phyloP scores from a whole-genome alignment of 495 filamentous ascomycete species.

The Daldinia childiae region DNA sequence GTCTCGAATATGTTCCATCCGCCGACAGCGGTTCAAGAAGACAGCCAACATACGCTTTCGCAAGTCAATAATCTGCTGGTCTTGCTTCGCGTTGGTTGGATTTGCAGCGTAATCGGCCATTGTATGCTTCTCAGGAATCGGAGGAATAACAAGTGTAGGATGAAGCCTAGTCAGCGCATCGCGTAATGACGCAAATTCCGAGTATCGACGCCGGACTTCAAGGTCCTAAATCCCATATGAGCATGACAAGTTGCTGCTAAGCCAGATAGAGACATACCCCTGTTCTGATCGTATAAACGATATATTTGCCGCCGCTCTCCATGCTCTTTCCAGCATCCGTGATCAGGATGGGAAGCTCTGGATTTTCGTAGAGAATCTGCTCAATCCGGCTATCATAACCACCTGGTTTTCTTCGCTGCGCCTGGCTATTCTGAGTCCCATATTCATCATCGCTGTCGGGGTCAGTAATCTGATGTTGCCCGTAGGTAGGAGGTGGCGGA shows the following conservation, averaged over 20 bases:
- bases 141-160: conserved; percentile 92
- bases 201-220: conserved; percentile 93
- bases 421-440: conserved; percentile 65
- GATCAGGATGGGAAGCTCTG: conserved; percentile 86
- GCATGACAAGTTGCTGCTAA: conserved; percentile 26
- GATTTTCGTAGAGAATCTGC: conserved; percentile 95
- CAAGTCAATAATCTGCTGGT: conserved; percentile 93
- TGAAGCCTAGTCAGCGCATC: conserved; percentile 89
- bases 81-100: conserved; percentile 96
- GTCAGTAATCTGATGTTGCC: conserved; percentile 44
- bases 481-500: conserved; percentile 43
- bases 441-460: conserved; percentile 60
- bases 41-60: conserved; percentile 95
- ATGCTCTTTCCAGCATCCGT: conserved; percentile 93
- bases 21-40: conserved; percentile 90
- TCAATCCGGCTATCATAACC: conserved; percentile 95
- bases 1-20: conserved; percentile 91
- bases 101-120: conserved; percentile 99
- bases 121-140: conserved; percentile 97
- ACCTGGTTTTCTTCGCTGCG: conserved; percentile 74
- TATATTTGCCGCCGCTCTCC: conserved; percentile 87
- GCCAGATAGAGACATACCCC: conserved; percentile 67
- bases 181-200: conserved; percentile 93
- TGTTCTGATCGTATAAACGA: conserved; percentile 96
- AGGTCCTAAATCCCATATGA: conserved; percentile 70